Base-by-base conservation (phyloP, 1,139 yeast species). In the Nadsonia starkeyi-henricii region DNA sequence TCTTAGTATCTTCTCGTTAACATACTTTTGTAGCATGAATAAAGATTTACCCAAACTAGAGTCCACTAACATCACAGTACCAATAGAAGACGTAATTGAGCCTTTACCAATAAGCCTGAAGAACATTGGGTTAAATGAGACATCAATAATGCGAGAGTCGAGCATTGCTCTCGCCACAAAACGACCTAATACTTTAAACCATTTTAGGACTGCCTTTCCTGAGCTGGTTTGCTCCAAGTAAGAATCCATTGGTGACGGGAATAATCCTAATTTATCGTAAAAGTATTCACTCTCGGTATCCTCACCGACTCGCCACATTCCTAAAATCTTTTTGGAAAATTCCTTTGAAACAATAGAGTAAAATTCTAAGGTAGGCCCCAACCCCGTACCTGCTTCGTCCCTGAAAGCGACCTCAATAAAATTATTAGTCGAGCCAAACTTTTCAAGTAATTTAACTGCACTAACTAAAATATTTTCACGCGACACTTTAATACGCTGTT, bases 321-420 rank as follows among this genome's bases (percentile, higher is more conserved):
- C 66, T 50, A 81, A 65, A 47, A 72, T 72, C 50, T 72, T 73
- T 53, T 68, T 72, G 1, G 83, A 70, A 60, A 85, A 86, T 53
- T 82, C 91, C 53, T 71, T 77, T 0, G 96, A 86, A 3, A 85
- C 91, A 15, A 74, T 70, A 0, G 96, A 79, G 61, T 86, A 91
- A 60, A 91, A 91, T 63, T 91, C 98, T 53, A 89, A 70, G 0
- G 98, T 91, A 1, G 98, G 98, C 0, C 98, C 98, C 47, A 88
- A 67, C 0, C 98, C 98, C 1, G 96, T 82, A 13, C 98, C 98
- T n/a, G 76, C 96, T 62, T 91, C 98, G 57, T 83, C 89, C 55
- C 75, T 80, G 59, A 84, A 91, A 61, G 89, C 96, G 51, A 91
- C 81, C 58, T 91, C 97, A 45, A 91, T 68, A 7, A 85, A 72